Percentiles rank a stretch among this genome's conserved stretches.
phyloP scores from a whole-genome alignment of 805 yeast genomes.

The Teunomyces stri region DNA sequence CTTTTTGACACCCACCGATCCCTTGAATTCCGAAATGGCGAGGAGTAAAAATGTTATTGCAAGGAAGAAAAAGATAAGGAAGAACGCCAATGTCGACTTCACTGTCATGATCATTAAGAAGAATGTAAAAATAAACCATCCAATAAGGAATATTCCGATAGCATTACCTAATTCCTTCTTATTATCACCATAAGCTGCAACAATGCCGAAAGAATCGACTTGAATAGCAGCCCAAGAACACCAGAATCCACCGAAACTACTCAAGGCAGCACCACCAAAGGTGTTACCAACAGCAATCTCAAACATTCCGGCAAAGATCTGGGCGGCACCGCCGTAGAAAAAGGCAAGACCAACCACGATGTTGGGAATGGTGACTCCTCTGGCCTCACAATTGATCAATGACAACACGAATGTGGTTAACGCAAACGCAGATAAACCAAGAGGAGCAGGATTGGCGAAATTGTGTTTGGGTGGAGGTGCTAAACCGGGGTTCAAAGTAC shows the following conservation, averaged over 20 bases:
- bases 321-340: constrained; percentile 73
- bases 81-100: constrained; percentile 44
- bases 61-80: constrained; percentile 39
- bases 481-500: constrained; percentile 70
- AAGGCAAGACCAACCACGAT: constrained; percentile 64
- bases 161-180: constrained; percentile 30
- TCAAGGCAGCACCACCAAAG: constrained; percentile 65
- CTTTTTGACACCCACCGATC: constrained; percentile 26
- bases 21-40: constrained; percentile 36
- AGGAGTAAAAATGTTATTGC: constrained; percentile 40
- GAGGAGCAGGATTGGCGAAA: constrained; percentile 70
- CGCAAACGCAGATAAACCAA: constrained; percentile 72
- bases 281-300: constrained; percentile 75
- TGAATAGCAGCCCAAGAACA: constrained; percentile 66
- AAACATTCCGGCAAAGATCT: constrained; percentile 71
- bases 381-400: constrained; percentile 60
- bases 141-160: constrained; percentile 36
- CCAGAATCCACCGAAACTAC: constrained; percentile 75
- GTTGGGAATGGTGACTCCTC: constrained; percentile 61
- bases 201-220: constrained; percentile 37
- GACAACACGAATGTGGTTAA: constrained; percentile 66
- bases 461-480: constrained; percentile 40
- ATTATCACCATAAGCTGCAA: constrained; percentile 29
- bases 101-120: constrained; percentile 40
- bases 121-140: constrained; percentile 46